Base-by-base conservation (phyloP, 352 stramenopile genomes). In the Pythium apleroticum region DNA sequence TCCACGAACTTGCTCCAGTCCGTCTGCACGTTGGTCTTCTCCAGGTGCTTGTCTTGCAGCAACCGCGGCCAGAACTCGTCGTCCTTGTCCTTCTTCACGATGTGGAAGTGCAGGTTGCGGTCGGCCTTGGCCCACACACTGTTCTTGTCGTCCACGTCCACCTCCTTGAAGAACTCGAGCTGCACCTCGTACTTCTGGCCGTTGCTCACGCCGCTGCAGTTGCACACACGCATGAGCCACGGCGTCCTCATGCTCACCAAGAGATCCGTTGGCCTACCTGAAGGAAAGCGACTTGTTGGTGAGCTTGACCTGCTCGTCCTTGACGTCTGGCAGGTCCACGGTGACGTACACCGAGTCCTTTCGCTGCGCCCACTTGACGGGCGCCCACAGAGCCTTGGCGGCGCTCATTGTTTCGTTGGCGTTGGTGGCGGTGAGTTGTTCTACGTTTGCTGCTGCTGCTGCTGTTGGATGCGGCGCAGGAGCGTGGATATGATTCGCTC, bases 1-100 rank as follows among this genome's bases (percentile, higher is more conserved):
- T 99, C 96, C 41, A 98, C 93, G 73, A 98, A 99, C 73, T 96
- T 96, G 85, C 93, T 88, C 96, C 96, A 99, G 78, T 99, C 96
- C 71, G 98, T 88, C 72, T 94, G 95, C 11, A 98, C 93, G 69
- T 98, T 97, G 71, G 97, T 98, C 84, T 99, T 99, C 76, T 98
- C 93, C 57, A 98, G 72, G 55, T 82, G 69, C 86, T 99, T 99
- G 81, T 99, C 95, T 65, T 97, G 86, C 54, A 99, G 78, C 66
- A 99, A 78, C 57, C 95, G 88, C 39, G 97, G 95, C 97, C 97
- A 99, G 65, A 98, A 98, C 49, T 96, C 93, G 30, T 89, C 94
- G 58, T 92, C 83, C 71, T 95, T 92, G 63, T 97, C 85, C 71
- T 97, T 95, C 78, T 99, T 99, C 67, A 98, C 81, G 55, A 99